Evolutionary conservation across 768 basidiomycete species (phyloP), one percentile per base, ranked within the genome.

Genomic region (Kwoniella heveanensis): DNA sequence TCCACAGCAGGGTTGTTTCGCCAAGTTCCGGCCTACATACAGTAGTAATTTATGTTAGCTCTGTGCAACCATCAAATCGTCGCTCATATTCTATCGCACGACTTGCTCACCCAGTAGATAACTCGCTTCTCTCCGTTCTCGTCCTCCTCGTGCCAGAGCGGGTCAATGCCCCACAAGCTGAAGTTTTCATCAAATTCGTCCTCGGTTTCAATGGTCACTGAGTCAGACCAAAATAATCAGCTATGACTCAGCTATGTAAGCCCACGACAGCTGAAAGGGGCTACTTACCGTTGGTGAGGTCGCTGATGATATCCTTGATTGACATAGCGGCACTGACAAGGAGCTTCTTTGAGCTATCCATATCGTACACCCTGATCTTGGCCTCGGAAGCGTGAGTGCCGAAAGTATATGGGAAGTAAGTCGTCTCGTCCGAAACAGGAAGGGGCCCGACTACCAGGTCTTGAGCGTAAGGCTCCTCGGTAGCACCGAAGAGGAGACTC

Each of bases 321-420:
- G 59, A 30, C n/a, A 48, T 44, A n/a, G 67, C 68, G 25, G 63
- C 57, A 3, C 53, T 39, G 15, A 48, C 17, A 50, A 66, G 44
- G 8, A 65, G 57, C 26, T 36, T 44, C 54, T 54, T 48, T 15
- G 69, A 63, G 22, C 62, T 49, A 56, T 80, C 79, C 15, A 71
- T 68, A 39, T 68, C 73, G 48, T 68, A 72, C 32, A 66, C 67
- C 25, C 62, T 59, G 30, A 72, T 65, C 55, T 66, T 66, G 2
- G 71, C 64, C 5, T 64, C 63, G 6, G 17, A 21, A 24, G 57
- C 32, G 10, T 64, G 63, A 54, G 57, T 64, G 15, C 52, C 51
- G 32, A 59, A 64, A 21, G 63, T 64, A 29, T 82, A 79, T 3
- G 82, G 80, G 17, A 82, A 80, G 60, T 86, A 85, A 85, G 86